Evolutionary conservation across 2,329 filamentous ascomycete genomes (phyloP).

Genomic region (Xylariaceae sp.): DNA sequence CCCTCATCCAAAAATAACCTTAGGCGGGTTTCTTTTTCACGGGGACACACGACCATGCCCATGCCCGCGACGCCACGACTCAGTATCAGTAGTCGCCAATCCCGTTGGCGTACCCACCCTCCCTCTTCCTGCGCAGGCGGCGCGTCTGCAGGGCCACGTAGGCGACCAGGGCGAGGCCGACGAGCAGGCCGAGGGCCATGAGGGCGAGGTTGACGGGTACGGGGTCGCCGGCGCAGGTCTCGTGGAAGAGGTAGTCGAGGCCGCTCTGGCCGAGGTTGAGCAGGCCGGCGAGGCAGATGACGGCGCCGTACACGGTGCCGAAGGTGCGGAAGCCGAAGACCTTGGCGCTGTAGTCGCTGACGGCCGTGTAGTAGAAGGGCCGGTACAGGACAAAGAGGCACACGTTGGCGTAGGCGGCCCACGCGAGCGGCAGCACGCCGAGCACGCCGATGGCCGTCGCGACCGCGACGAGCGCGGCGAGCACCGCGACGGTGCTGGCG

Average conservation of each 20-base stretch:
- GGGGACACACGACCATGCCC: too few relatives aligned
- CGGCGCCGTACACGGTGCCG: constrained; percentile 85
- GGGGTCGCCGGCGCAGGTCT: constrained; percentile 63
- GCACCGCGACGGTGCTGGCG: constrained; percentile 63
- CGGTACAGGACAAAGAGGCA: constrained; percentile 76
- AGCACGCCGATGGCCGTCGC: constrained; percentile 71
- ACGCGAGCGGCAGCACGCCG: constrained; percentile 60
- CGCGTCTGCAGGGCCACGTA: constrained; percentile 50
- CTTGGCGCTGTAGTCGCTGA: constrained; percentile 84
- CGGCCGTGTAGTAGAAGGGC: constrained; percentile 84
- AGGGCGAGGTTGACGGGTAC: constrained; percentile 69
- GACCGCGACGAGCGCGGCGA: constrained; percentile 59
- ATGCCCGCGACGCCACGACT: too few relatives aligned
- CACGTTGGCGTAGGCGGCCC: constrained; percentile 70
- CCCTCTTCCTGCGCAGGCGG: constrained; percentile 16
- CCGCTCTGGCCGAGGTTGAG: constrained; percentile 79
- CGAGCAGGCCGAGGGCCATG: constrained; percentile 49
- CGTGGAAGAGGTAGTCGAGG: constrained; percentile 71
- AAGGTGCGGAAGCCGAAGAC: constrained; percentile 90
- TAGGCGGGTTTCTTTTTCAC: too few relatives aligned
- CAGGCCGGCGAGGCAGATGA: constrained; percentile 78
- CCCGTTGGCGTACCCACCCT: constrained; percentile 6
- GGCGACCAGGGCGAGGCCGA: constrained; percentile 58
- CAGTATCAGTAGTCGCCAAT: constrained; percentile 10
- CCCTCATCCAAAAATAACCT: too few relatives aligned